Conservation (phyloP, 352 stramenopile species). For the Phytophthora vignae region DNA sequence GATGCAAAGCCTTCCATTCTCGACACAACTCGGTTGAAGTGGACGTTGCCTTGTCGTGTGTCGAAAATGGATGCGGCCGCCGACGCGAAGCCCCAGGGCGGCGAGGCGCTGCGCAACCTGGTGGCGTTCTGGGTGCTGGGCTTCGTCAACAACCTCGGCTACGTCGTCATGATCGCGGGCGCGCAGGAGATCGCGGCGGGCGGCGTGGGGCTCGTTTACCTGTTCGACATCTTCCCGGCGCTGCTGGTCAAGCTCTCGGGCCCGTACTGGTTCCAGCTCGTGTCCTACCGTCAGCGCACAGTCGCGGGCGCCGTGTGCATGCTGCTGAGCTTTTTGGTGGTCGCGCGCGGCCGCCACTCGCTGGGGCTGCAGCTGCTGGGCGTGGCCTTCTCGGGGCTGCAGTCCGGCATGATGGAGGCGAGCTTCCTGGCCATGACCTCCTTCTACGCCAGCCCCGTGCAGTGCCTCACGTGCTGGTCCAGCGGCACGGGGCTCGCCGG, state of each 20-base stretch:
- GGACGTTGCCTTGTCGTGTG: not conserved
- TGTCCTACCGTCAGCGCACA: slow-evolving; percentile 90
- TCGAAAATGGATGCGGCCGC: not conserved
- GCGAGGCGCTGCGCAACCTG: slow-evolving; percentile 68
- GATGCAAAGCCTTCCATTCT: too few species aligned
- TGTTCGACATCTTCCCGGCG: slow-evolving; percentile 92
- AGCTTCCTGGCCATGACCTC: slow-evolving; percentile 90
- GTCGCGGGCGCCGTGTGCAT: slow-evolving; percentile 79
- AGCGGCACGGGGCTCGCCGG: slow-evolving; percentile 94
- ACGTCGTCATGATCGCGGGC: slow-evolving; percentile 95
- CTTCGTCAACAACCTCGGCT: slow-evolving; percentile 94
- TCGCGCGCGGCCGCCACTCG: slow-evolving; percentile 63
- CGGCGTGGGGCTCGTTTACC: slow-evolving; percentile 93
- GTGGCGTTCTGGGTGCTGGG: slow-evolving; percentile 93
- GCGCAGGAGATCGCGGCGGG: slow-evolving; percentile 93
- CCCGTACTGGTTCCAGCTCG: slow-evolving; percentile 95
- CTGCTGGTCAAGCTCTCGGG: slow-evolving; percentile 91
- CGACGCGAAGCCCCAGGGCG: not conserved
- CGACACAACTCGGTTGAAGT: too few species aligned
- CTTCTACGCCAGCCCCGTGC: slow-evolving; percentile 76
- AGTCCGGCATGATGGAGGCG: slow-evolving; percentile 91
- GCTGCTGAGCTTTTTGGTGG: slow-evolving; percentile 81
- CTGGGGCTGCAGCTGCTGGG: slow-evolving; percentile 87
- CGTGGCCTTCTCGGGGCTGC: slow-evolving; percentile 86
- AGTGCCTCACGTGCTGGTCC: slow-evolving; percentile 91